Conservation (phyloP, 805 yeast species). For the Ogataea populi-albae region DNA sequence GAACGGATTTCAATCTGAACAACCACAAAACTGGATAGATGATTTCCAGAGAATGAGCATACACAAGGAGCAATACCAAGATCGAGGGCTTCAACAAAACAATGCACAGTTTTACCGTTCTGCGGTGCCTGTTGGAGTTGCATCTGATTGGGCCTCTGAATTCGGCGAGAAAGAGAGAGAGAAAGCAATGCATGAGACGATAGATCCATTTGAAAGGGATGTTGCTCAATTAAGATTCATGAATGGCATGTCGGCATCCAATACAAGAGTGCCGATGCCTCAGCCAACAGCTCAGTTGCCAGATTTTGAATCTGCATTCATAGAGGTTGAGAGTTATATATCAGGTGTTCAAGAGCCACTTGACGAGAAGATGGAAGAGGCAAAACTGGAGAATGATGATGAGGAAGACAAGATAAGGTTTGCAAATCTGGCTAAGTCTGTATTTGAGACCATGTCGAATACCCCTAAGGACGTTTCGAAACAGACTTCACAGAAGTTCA, state of each 20-base stretch:
- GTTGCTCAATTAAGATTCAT: conserved; percentile 3
- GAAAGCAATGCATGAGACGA: conserved; percentile 8
- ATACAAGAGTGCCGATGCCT: too few relatives aligned
- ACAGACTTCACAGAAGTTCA: conserved; percentile 36
- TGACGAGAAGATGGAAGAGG: conserved; percentile 8
- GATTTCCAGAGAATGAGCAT: conserved; percentile 23
- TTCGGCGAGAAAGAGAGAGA: conserved; percentile 9
- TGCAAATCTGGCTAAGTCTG: conserved; percentile 39
- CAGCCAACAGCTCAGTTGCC: too few relatives aligned
- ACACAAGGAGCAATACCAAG: conserved; percentile 3
- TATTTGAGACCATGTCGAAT: conserved; percentile 37
- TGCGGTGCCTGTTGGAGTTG: background rate
- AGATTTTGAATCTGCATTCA: conserved; percentile 29
- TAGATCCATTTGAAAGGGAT: conserved; percentile 9
- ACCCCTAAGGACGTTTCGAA: conserved; percentile 26
- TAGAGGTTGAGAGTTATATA: conserved; percentile 28
- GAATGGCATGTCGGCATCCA: too few relatives aligned
- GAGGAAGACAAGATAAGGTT: conserved; percentile 35
- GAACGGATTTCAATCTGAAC: conserved; percentile 2
- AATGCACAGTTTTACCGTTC: background rate
- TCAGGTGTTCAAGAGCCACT: conserved; percentile 3
- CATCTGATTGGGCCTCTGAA: conserved; percentile 14
- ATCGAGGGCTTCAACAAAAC: background rate
- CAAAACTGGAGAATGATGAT: conserved; percentile 12
- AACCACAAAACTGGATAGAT: conserved; percentile 19